Base-by-base conservation (phyloP, 495 filamentous ascomycete genomes). In the Aspergillus saccharolyticus region DNA sequence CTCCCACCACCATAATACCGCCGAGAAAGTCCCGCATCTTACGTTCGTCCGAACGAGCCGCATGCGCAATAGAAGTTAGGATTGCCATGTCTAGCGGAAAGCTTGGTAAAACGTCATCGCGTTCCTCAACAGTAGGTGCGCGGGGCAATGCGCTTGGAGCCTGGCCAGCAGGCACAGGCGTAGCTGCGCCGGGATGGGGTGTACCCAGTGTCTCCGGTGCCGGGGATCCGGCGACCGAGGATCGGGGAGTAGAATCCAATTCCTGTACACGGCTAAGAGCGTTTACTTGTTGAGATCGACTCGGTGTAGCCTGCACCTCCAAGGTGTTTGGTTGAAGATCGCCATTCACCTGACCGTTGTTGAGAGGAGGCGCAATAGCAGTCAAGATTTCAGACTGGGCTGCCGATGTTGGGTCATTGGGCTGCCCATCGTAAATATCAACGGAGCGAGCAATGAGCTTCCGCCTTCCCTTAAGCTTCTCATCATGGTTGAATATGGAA, bases 1-100 rank as follows among this genome's bases (percentile, higher is more conserved):
- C 94, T 47, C 94, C 94, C 50, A 97, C 83, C 3, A 97, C 84
- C 91, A 98, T 97, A 76, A 98, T 96, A 42, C 89, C 88, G 20
- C 90, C 90, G 24, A 96, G 78, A 72, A 95, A 91, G 64, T 98
- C 95, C 18, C 89, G 83, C 59, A 92, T 84, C 70, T 94, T 95
- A 71, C 91, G 91, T 53, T 97, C 95, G 64, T 97, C 92, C 39
- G 83, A 86, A 56, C 87, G 87, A 21, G 90, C 86, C 7, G 90
- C 94, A 66, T 97, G 89, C 16, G 86, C 80, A 66, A 97, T 94
- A 22, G 83, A 88, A 19, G 88, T 89, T 49, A 96, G 76, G 64
- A 98, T 95, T 10, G 95, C 94, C 24, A 81, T 82, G 74, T 97
- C 94, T 28, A 98, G 83, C 2, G 94, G 83, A 55, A 86, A 87